Evolutionary conservation across 1,284 basidiomycete species (phyloP).

Genomic region (Malassezia brasiliensis): DNA sequence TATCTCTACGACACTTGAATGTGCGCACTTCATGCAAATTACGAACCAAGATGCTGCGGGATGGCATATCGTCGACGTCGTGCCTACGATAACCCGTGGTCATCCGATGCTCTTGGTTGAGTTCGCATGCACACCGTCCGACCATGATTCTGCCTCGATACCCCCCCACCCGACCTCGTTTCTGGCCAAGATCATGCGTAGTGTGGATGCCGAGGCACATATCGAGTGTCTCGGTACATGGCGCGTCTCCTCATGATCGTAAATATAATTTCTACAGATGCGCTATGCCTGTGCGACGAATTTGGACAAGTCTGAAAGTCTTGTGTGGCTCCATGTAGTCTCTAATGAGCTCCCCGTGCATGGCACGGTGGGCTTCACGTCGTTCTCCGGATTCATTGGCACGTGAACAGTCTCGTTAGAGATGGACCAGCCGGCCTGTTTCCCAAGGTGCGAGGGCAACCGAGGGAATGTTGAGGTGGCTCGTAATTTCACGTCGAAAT

Average conservation of each 20-base stretch:
- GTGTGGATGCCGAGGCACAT: neutral
- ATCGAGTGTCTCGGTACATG: neutral
- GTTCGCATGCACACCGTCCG: too few species aligned
- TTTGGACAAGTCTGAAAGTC: neutral
- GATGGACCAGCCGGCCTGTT: constrained; percentile 65
- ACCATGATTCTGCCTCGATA: neutral
- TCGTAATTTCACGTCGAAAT: constrained; percentile 62
- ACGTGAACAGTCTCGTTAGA: constrained; percentile 62
- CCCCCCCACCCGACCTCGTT: neutral
- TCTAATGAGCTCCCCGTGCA: constrained; percentile 79
- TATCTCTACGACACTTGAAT: too few species aligned
- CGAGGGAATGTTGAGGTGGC: constrained; percentile 66
- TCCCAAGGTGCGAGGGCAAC: constrained; percentile 56
- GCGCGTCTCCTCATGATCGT: neutral
- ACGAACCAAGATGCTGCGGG: too few species aligned
- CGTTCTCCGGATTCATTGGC: constrained; percentile 58
- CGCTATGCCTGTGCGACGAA: neutral
- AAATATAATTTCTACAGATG: too few species aligned
- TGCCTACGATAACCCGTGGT: too few species aligned
- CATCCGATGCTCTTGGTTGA: too few species aligned
- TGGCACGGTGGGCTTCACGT: constrained; percentile 84
- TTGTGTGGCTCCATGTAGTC: constrained; percentile 57
- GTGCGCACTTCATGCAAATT: too few species aligned
- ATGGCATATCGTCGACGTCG: too few species aligned
- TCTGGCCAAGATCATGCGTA: neutral